These are phyloP conservation scores for Ehretia macrophylla DNA, from an alignment of 257 asterid species.

Conservation along the genomic window DNA sequence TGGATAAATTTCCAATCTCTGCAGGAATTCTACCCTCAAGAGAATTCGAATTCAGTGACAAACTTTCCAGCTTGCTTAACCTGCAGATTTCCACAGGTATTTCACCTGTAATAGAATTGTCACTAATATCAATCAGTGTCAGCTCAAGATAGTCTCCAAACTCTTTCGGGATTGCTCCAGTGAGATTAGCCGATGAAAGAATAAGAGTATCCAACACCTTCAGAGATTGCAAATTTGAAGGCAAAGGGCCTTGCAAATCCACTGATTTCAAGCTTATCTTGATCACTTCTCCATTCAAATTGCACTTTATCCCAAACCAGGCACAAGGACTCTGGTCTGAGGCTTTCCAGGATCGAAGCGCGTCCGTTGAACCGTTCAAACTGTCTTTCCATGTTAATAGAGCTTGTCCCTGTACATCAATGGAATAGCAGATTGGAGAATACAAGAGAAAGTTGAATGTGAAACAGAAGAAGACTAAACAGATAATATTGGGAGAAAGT, in stretches of 20 bases:
- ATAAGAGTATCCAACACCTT: conserved; percentile 50
- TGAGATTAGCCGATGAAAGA: conserved; percentile 69
- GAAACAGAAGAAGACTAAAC: conserved; percentile 23
- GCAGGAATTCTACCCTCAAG: conserved; percentile 61
- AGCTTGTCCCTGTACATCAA: conserved; percentile 59
- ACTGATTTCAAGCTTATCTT: conserved; percentile 47
- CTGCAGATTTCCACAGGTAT: conserved; percentile 67
- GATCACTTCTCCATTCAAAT: conserved; percentile 48
- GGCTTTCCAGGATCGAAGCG: conserved; percentile 55
- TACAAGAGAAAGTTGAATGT: conserved; percentile 16
- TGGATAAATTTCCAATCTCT: conserved; percentile 55
- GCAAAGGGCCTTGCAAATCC: conserved; percentile 82
- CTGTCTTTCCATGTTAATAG: conserved; percentile 69
- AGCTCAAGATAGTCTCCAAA: conserved; percentile 62
- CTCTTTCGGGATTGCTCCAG: conserved; percentile 71
- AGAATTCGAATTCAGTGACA: conserved; percentile 52
- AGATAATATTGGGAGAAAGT: conserved; percentile 14
- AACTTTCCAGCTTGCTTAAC: conserved; percentile 43
- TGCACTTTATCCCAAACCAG: conserved; percentile 79
- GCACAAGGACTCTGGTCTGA: conserved; percentile 54
- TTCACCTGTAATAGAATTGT: conserved; percentile 62
- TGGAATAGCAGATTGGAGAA: conserved; percentile 30
- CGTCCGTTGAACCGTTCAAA: conserved; percentile 36
- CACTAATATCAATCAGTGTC: conserved; percentile 55
- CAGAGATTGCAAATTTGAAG: conserved; percentile 59